Percentiles rank a stretch among this genome's conserved stretches.
These are phyloP conservation scores for Syncephalastrum contaminatum DNA, from an alignment of 371 early-diverging fungal genomes.

Conservation along the genomic window DNA sequence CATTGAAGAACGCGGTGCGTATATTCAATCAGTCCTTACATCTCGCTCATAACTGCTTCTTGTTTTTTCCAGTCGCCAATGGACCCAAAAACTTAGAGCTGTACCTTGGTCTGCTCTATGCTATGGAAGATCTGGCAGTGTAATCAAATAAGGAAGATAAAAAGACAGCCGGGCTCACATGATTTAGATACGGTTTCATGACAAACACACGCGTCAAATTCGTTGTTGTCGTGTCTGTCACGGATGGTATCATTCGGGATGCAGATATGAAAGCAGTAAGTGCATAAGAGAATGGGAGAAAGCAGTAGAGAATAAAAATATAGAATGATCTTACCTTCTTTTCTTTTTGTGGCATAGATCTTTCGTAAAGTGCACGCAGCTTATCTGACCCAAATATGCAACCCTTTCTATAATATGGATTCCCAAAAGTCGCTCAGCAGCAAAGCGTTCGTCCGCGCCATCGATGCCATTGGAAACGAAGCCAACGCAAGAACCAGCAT, in stretches of 20 bases:
- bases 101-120: constrained; percentile 82
- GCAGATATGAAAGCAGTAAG: constrained; percentile 79
- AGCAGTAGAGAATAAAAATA: constrained; percentile 2
- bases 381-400: constrained; percentile 74
- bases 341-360: constrained; percentile 42
- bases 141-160: constrained; percentile 20
- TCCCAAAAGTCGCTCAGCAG: constrained; percentile 56
- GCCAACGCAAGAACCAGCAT: constrained; percentile 20
- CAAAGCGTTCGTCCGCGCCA: constrained; percentile 55
- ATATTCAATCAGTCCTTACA: too few species aligned
- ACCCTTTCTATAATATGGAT: constrained; percentile 79
- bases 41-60: too few species aligned
- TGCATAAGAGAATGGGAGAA: neutral
- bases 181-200: constrained; percentile 75
- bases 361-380: constrained; percentile 81
- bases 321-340: neutral
- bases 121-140: constrained; percentile 86
- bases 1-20: constrained; percentile 79
- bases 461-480: constrained; percentile 55
- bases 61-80: constrained; percentile 37
- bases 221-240: constrained; percentile 72
- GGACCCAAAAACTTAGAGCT: constrained; percentile 70
- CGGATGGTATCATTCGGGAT: constrained; percentile 77
- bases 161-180: neutral
- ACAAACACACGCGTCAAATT: constrained; percentile 85